Evolutionary conservation across 306 rosid species (phyloP), one percentile per base, ranked within the genome.

Genomic region (Vachellia collinsii): DNA sequence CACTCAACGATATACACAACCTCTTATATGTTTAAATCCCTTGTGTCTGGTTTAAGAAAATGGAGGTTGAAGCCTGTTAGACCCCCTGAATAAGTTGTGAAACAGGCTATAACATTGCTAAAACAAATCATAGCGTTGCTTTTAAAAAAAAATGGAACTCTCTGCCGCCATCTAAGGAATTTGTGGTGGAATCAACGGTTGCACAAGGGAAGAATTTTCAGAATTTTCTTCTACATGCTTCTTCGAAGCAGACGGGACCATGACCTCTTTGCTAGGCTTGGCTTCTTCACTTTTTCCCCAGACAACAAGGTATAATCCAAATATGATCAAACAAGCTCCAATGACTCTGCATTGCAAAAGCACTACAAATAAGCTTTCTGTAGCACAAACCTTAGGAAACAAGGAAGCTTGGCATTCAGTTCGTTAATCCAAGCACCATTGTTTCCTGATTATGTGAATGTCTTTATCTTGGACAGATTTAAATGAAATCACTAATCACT

Each of bases 201-300:
- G 72, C 38, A 79, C 77, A 53, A 86, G 82, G 62, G 87, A 76
- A 23, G 85, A 75, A 56, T 46, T 39, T 5, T 70, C 65, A 20
- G 65, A 46, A 39, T 16, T 82, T 76, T 38, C 85, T 77, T 74
- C 84, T 77, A 19, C 0, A 7, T 54, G 78, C 39, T 84, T 74
- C 50, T 84, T n/a, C 58, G 80, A 68, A 25, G 77, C 25, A 43
- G 59, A 38, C 14, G 80, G 58, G 79, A 70, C 82, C 34, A 12
- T 68, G 44, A 48, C 72, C 65, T 83, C 90, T 54, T 42, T 66
- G n/a, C 8, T 78, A 44, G 47, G 54, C 84, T 82, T 87, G 47
- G 79, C 81, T 75, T 91, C 93, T 83, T 84, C 85, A 72, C 74
- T 77, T 84, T 90, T 87, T 14, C 93, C 93, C 95, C 94, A 91